Base-by-base conservation (phyloP, 139 green algal genomes). In the Micractinium sp. region DNA sequence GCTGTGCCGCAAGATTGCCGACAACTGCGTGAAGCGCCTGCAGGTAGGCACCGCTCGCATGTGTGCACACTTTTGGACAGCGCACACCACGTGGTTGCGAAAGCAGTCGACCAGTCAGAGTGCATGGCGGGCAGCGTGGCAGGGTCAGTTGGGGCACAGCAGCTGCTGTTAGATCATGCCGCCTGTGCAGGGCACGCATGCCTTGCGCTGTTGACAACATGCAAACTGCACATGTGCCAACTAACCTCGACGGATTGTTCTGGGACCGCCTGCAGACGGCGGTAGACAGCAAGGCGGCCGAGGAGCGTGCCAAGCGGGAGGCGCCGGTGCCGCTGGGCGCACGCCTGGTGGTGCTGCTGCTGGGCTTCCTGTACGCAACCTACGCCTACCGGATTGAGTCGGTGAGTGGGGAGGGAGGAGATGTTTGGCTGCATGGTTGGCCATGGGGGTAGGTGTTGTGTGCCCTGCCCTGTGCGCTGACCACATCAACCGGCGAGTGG, bases 311-410 rank as follows among this genome's bases (percentile, higher is more conserved):
- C 15, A 22, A 35, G 22, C 79, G 81, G 2, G 71, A 63, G 38
- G 53, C 81, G 29, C 86, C 81, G 15, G 74, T 89, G 25, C 67
- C 87, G 19, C 38, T 87, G 36, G n/a, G 39, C 13, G 56, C 56
- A 15, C 69, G 90, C 20, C 39, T 91, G 18, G 7, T 76, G 18
- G 33, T 92, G 41, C 31, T 92, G 69, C 60, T 91, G 74, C 47
- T 91, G 75, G 82, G 81, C 31, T 9, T 82, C 23, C 74, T 83
- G 35, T 92, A 91, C 71, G 71, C 53, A 25, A n/a, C 76, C 3
- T 92, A 91, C 60, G 90, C 90, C 23, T 91, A 67, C 74, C 74
- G 86, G 69, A 75, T 89, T 33, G 61, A 91, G 20, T 39, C 53
- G 78, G 90, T 87, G 35, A 81, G 90, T 23, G 20, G 33, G 20